Conservation (phyloP, 2,329 filamentous ascomycete species). For the Fusarium lateritium region DNA sequence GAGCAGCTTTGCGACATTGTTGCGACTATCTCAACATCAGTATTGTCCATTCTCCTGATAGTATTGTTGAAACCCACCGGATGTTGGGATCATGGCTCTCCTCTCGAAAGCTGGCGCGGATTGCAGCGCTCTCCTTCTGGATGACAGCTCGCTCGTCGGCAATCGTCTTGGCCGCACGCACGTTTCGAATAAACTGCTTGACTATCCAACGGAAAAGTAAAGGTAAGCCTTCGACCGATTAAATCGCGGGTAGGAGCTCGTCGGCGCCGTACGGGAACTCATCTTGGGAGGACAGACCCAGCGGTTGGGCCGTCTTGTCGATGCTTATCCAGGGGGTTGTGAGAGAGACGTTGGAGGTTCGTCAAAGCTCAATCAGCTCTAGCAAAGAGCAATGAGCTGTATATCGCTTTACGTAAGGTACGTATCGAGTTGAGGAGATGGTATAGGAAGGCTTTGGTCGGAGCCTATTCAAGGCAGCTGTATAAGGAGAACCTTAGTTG, state of each 20-base stretch:
- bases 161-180: constrained; percentile 98
- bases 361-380: constrained; percentile 45
- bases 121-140: constrained; percentile 98
- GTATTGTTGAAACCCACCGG: constrained; percentile 71
- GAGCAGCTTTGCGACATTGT: constrained; percentile 98
- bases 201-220: constrained; percentile 67
- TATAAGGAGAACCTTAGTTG: constrained; percentile 44
- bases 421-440: constrained; percentile 5
- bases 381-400: constrained; percentile 28
- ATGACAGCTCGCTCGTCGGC: constrained; percentile 98
- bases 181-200: constrained; percentile 99
- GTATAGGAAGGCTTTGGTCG: constrained; percentile 18
- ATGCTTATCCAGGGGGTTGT: constrained; percentile 48
- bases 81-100: constrained; percentile 94
- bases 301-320: constrained; percentile 51
- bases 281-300: constrained; percentile 55
- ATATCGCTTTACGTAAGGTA: constrained; percentile 2
- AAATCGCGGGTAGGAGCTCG: constrained; percentile 18
- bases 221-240: constrained; percentile 29
- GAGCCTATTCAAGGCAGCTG: constrained; percentile 48
- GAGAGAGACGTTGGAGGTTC: constrained; percentile 24
- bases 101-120: constrained; percentile 96
- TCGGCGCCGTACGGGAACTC: constrained; percentile 57
- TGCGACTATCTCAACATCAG: constrained; percentile 74
- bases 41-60: neutral